Conservation (phyloP, 2,329 filamentous ascomycete species). For the Beauveria scarabaeidicola region DNA sequence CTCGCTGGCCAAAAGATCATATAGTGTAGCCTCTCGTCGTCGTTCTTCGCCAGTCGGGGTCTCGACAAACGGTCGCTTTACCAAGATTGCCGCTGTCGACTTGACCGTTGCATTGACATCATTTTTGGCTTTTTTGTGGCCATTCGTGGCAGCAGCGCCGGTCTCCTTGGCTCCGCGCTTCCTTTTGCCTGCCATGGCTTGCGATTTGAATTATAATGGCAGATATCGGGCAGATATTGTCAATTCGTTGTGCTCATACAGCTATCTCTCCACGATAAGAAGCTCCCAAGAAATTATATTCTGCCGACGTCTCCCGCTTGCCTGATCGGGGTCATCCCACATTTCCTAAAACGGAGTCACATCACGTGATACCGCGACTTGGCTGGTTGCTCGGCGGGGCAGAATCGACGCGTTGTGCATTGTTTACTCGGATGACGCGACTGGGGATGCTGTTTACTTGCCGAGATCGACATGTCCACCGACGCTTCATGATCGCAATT, state of each 20-base stretch:
- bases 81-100: conserved; percentile 17
- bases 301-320: neutral
- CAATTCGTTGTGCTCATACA: neutral
- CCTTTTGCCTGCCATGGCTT: conserved; percentile 26
- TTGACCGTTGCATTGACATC: conserved; percentile 17
- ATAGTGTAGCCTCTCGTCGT: conserved; percentile 49
- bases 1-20: conserved; percentile 53
- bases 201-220: conserved; percentile 12
- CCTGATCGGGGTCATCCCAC: neutral
- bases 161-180: conserved; percentile 24
- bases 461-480: neutral
- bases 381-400: conserved; percentile 4
- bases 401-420: neutral
- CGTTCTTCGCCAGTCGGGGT: conserved; percentile 44
- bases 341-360: neutral
- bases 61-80: conserved; percentile 41
- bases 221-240: conserved; percentile 15
- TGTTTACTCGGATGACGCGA: conserved; percentile 11
- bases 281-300: conserved; percentile 10
- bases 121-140: conserved; percentile 26
- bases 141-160: conserved; percentile 16
- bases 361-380: conserved; percentile 7
- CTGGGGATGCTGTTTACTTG: conserved; percentile 6
- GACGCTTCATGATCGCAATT: neutral
- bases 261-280: conserved; percentile 3